Percentiles rank a stretch among this genome's conserved stretches.
These are phyloP conservation scores for Phlebiopsis flavidoalba DNA, from an alignment of 768 basidiomycete genomes.

Conservation along the genomic window DNA sequence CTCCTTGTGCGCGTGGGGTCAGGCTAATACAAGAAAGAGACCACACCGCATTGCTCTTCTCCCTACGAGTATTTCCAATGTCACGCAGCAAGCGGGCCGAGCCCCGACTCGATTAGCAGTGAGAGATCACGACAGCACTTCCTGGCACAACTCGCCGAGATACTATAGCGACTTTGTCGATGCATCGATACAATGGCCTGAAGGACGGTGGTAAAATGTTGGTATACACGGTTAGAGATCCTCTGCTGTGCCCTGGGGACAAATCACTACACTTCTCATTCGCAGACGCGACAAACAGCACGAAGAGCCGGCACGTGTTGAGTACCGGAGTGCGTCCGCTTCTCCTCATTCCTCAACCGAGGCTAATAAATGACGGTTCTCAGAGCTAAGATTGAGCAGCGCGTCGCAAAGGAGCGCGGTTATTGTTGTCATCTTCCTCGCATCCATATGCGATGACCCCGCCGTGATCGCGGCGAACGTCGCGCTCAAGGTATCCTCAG, in stretches of 20 bases:
- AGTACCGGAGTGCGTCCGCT: constrained; percentile 30
- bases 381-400: constrained; percentile 79
- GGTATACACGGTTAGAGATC: constrained; percentile 89
- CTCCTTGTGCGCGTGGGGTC: no score
- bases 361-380: no score
- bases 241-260: neutral
- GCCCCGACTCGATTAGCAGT: no score
- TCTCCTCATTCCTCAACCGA: neutral
- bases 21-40: no score
- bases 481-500: constrained; percentile 90
- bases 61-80: no score
- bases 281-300: constrained; percentile 95
- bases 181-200: constrained; percentile 88
- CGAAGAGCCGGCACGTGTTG: constrained; percentile 60
- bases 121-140: no score
- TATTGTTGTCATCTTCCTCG: constrained; percentile 87
- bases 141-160: no score
- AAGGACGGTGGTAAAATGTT: constrained; percentile 94
- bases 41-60: no score
- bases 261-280: neutral
- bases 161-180: constrained; percentile 77
- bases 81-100: no score
- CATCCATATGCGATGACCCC: constrained; percentile 93
- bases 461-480: constrained; percentile 93
- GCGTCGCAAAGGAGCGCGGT: constrained; percentile 85